A percentile compares a stretch with the other conserved stretches of the same genome.
phyloP scores from a whole-genome alignment of 805 yeast genomes.

The Lipomyces oligophaga region DNA sequence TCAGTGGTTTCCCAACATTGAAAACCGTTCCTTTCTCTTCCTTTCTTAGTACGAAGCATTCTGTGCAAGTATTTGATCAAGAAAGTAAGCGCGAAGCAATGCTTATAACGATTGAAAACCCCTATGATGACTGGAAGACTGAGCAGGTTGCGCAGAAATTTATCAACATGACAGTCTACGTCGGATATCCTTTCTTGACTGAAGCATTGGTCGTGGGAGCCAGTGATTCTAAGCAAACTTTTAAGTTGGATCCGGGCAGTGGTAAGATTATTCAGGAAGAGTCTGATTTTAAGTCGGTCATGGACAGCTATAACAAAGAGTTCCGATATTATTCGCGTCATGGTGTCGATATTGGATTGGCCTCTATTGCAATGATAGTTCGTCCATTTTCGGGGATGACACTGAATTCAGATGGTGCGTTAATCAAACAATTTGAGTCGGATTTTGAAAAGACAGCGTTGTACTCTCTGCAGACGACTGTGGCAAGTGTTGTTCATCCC shows the following conservation, averaged over 20 bases:
- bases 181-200: conserved; percentile 86
- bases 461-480: conserved; percentile 77
- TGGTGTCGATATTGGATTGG: conserved; percentile 58
- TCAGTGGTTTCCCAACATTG: conserved; percentile 90
- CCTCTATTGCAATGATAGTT: conserved; percentile 64
- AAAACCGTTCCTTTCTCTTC: conserved; percentile 60
- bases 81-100: conserved; percentile 82
- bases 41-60: conserved; percentile 51
- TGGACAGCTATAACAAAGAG: conserved; percentile 2
- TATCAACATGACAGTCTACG: conserved; percentile 60
- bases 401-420: conserved; percentile 68
- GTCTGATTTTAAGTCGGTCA: conserved; percentile 4
- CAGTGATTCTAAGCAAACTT: conserved; percentile 47
- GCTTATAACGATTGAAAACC: conserved; percentile 58
- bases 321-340: conserved; percentile 10
- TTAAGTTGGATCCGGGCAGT: conserved; percentile 23
- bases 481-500: conserved; percentile 64
- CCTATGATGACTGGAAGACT: conserved; percentile 41
- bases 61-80: conserved; percentile 73
- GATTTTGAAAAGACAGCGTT: conserved; percentile 43
- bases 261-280: conserved; percentile 2
- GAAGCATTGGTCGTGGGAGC: conserved; percentile 72
- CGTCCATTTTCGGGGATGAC: conserved; percentile 72
- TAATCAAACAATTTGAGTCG: conserved; percentile 62
- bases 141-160: conserved; percentile 64